Conservation (phyloP, 2,329 filamentous ascomycete species). For the Calonectria honghensis region DNA sequence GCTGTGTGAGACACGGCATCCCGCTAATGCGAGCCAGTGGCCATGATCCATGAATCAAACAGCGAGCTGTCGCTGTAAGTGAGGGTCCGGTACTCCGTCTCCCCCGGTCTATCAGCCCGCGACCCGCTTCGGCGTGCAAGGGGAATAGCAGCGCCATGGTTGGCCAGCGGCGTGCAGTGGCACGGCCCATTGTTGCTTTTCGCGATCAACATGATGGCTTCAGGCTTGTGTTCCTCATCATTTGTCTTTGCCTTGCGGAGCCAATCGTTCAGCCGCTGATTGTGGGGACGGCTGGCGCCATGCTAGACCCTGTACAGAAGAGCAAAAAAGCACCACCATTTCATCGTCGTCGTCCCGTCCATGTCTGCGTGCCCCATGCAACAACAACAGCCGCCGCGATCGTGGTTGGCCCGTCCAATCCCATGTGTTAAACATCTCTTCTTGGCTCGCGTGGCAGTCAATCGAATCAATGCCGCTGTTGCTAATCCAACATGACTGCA, state of each 20-base stretch:
- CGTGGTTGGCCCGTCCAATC: slow-evolving; percentile 7
- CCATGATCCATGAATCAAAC: slow-evolving; percentile 30
- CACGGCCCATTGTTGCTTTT: slow-evolving; percentile 42
- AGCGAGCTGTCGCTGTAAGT: slow-evolving; percentile 19
- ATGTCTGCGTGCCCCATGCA: not conserved
- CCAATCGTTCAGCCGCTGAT: slow-evolving; percentile 33
- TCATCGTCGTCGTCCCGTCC: not conserved
- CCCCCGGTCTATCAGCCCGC: slow-evolving; percentile 35
- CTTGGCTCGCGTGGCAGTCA: slow-evolving; percentile 16
- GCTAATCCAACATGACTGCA: slow-evolving; percentile 14
- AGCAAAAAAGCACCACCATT: slow-evolving; percentile 1
- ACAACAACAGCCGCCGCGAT: not conserved
- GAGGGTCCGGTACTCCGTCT: slow-evolving; percentile 19
- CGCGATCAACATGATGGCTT: slow-evolving; percentile 47
- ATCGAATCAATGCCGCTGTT: not conserved
- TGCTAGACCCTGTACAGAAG: slow-evolving; percentile 16
- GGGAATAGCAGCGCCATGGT: slow-evolving; percentile 39
- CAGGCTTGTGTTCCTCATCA: slow-evolving; percentile 26
- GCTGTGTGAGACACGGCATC: slow-evolving; percentile 50
- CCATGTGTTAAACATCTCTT: not conserved
- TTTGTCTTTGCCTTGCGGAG: slow-evolving; percentile 18
- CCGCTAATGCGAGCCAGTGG: slow-evolving; percentile 37
- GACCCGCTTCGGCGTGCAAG: slow-evolving; percentile 38
- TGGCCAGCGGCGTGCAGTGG: slow-evolving; percentile 44
- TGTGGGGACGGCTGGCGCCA: slow-evolving; percentile 21